Evolutionary conservation across 345 rosid species (phyloP).

Genomic region (Corchorus olitorius): DNA sequence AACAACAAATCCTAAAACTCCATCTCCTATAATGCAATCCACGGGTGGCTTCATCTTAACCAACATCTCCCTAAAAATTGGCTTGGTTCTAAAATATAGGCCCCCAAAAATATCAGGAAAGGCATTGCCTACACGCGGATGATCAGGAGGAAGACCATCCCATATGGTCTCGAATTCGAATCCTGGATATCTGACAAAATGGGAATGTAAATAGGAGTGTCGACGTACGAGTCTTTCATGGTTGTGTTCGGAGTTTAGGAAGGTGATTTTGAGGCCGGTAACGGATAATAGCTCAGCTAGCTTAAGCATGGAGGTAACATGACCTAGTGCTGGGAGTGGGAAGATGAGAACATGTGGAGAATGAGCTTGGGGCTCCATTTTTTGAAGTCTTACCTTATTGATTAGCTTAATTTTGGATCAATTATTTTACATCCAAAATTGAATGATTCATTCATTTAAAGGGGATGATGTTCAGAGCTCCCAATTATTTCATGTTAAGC

Average conservation of each 20-base stretch:
- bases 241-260: constrained; percentile 47
- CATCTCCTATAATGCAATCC: constrained; percentile 43
- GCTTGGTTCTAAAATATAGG: constrained; percentile 13
- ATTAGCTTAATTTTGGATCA: too few species aligned
- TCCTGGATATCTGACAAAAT: constrained; percentile 36
- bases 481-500: too few species aligned
- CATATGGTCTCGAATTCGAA: constrained; percentile 36
- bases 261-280: constrained; percentile 55
- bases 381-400: not conserved
- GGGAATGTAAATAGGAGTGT: constrained; percentile 29
- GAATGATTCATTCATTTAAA: too few species aligned
- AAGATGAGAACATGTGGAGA: constrained; percentile 47
- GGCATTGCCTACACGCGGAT: constrained; percentile 20
- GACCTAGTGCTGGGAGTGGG: constrained; percentile 67
- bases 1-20: constrained; percentile 29
- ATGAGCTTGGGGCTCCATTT: constrained; percentile 10
- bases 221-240: constrained; percentile 29
- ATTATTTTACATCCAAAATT: too few species aligned
- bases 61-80: constrained; percentile 26
- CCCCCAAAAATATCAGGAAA: constrained; percentile 24
- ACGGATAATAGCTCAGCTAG: constrained; percentile 55
- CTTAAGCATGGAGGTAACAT: constrained; percentile 69
- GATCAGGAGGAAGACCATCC: constrained; percentile 39
- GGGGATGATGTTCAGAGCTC: too few species aligned
- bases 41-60: constrained; percentile 15